A percentile compares a stretch with the other conserved stretches of the same genome.
Evolutionary conservation across 192 early-diverging fungal genomes (phyloP).

Genomic region (Rhizophagus prolifer): DNA sequence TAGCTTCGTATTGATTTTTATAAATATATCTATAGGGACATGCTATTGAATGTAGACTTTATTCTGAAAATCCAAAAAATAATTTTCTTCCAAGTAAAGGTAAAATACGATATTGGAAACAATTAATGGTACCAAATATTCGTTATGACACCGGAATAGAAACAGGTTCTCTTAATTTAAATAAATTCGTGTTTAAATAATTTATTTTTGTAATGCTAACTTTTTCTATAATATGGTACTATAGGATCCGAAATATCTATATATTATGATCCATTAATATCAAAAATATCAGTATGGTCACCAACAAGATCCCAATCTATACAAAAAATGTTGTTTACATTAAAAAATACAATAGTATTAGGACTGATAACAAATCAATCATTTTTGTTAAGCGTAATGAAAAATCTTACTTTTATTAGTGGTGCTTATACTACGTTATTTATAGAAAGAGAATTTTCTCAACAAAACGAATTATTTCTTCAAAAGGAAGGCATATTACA

Average conservation of each 20-base stretch:
- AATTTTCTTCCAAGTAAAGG: slow-evolving; percentile 83
- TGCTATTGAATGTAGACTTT: slow-evolving; percentile 95
- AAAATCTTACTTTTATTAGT: slow-evolving; percentile 83
- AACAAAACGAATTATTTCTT: too few species aligned
- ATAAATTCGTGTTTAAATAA: background rate
- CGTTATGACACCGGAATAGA: slow-evolving; percentile 91
- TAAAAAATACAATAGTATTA: slow-evolving; percentile 54
- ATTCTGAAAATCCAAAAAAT: slow-evolving; percentile 92
- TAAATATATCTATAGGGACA: slow-evolving; percentile 68
- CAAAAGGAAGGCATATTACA: slow-evolving; percentile 46
- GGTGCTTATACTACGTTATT: slow-evolving; percentile 31
- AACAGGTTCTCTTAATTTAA: background rate
- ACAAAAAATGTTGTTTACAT: slow-evolving; percentile 71
- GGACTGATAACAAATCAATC: slow-evolving; percentile 61
- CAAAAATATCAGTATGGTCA: slow-evolving; percentile 86
- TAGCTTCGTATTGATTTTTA: slow-evolving; percentile 46
- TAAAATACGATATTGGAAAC: slow-evolving; percentile 80
- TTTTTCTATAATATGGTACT: slow-evolving; percentile 47
- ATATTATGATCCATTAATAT: slow-evolving; percentile 95
- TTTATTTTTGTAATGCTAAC: slow-evolving; percentile 28
- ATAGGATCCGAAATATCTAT: slow-evolving; percentile 82
- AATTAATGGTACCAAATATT: slow-evolving; percentile 42
- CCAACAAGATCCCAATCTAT: slow-evolving; percentile 70
- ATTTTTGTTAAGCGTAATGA: slow-evolving; percentile 52
- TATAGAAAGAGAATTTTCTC: background rate